Conservation (phyloP, 345 rosid genomes). For the Dipteronia dyeriana region DNA sequence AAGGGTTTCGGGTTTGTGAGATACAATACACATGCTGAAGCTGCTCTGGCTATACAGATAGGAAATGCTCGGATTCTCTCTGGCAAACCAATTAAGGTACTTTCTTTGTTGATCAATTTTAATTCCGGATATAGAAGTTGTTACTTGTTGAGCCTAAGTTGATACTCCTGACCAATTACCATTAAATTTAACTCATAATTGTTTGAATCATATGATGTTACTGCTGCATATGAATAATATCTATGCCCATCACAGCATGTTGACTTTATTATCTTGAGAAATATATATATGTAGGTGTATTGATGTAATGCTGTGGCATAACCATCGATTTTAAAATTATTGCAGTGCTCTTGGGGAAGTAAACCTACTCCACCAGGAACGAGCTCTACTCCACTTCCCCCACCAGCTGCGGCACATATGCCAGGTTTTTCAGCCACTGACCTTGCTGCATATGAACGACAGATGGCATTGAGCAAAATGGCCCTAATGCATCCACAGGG, state of each 20-base stretch:
- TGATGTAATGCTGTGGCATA: background rate
- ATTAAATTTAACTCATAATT: background rate
- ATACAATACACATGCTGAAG: constrained; percentile 72
- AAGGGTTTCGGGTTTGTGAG: constrained; percentile 96
- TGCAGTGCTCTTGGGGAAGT: constrained; percentile 96
- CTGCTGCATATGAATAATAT: background rate
- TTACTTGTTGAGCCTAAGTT: background rate
- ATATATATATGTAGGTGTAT: background rate
- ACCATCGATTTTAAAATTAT: background rate
- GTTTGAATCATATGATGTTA: background rate
- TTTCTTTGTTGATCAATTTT: background rate
- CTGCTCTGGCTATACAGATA: constrained; percentile 87
- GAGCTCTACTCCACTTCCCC: constrained; percentile 81
- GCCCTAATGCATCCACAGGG: constrained; percentile 81
- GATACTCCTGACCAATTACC: background rate
- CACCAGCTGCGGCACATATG: constrained; percentile 55
- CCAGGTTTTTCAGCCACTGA: constrained; percentile 61
- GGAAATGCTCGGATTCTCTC: constrained; percentile 72
- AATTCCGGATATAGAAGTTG: background rate
- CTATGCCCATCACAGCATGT: background rate
- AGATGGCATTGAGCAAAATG: constrained; percentile 67
- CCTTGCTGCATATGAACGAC: constrained; percentile 67
- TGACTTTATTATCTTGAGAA: background rate
- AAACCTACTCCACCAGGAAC: constrained; percentile 90
- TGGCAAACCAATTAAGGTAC: constrained; percentile 80